Percentiles rank a stretch among this genome's conserved stretches.
phyloP scores from a whole-genome alignment of 2,329 filamentous ascomycete genomes.

The Fusarium heterosporum region DNA sequence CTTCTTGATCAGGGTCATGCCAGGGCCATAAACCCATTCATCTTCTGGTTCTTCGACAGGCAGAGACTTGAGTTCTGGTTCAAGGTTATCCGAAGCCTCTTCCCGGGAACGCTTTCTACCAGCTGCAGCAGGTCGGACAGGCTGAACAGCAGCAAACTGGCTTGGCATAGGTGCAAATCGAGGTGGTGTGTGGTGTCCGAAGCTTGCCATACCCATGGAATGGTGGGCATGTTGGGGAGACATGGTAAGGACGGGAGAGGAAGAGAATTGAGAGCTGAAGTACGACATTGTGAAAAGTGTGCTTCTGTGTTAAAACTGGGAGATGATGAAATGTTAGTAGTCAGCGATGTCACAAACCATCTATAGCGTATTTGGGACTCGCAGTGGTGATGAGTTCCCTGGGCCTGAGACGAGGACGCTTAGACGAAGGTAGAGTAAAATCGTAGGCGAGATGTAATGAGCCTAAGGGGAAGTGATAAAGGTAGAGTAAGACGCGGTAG shows the following conservation, averaged over 20 bases:
- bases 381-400: slow-evolving; percentile 26
- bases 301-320: slow-evolving; percentile 32
- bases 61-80: slow-evolving; percentile 63
- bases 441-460: slow-evolving; percentile 9
- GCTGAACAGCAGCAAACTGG: slow-evolving; percentile 36
- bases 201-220: slow-evolving; percentile 48
- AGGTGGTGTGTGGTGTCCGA: slow-evolving; percentile 45
- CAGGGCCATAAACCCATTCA: slow-evolving; percentile 76
- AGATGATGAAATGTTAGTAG: slow-evolving; percentile 48
- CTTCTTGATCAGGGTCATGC: slow-evolving; percentile 79
- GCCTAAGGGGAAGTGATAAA: neutral
- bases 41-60: slow-evolving; percentile 65
- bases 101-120: slow-evolving; percentile 83
- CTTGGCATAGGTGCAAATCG: slow-evolving; percentile 43
- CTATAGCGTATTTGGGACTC: slow-evolving; percentile 39
- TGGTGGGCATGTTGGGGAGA: slow-evolving; percentile 52
- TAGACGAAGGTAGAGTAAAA: slow-evolving; percentile 3
- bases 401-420: slow-evolving; percentile 16
- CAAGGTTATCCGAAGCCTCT: slow-evolving; percentile 76
- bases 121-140: slow-evolving; percentile 48
- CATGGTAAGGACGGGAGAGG: slow-evolving; percentile 60
- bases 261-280: slow-evolving; percentile 57
- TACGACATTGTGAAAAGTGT: slow-evolving; percentile 55
- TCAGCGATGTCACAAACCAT: slow-evolving; percentile 51
- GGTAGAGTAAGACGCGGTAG: slow-evolving; percentile 17